Conservation (phyloP, 176 grass and related monocot species). For the Miscanthus lutarioriparius region DNA sequence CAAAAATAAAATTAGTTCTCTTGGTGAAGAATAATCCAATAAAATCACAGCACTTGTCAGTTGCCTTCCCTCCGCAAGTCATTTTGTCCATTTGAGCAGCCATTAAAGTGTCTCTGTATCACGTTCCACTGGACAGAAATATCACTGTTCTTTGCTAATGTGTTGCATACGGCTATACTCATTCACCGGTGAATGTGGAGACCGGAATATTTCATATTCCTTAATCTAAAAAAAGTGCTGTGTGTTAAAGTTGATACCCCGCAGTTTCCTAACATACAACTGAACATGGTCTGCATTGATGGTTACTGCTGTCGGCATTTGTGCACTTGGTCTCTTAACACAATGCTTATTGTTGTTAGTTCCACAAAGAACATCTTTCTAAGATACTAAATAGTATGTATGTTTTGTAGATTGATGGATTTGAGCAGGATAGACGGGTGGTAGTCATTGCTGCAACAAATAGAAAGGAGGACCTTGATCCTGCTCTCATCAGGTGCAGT, state of each 20-base stretch:
- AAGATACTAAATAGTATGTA: conserved; percentile 12
- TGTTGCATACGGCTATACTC: not conserved
- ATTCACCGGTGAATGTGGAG: not conserved
- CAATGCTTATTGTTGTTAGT: conserved; percentile 24
- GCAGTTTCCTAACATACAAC: not conserved
- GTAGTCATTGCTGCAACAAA: conserved; percentile 98
- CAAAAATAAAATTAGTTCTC: not conserved
- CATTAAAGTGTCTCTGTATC: not conserved
- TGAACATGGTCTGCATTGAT: not conserved
- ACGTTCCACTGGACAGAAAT: not conserved
- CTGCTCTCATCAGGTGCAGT: conserved; percentile 86
- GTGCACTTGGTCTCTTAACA: not conserved
- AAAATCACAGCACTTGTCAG: not conserved
- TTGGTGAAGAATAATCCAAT: not conserved
- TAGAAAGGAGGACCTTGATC: conserved; percentile 96
- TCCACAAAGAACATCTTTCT: not conserved
- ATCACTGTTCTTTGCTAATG: not conserved
- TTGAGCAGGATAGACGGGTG: conserved; percentile 80
- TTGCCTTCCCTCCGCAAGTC: not conserved
- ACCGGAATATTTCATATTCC: not conserved
- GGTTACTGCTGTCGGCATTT: not conserved
- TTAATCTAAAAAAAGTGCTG: not conserved
- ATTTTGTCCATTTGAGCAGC: not conserved
- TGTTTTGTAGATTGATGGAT: conserved; percentile 83
- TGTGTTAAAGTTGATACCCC: conserved; percentile 19